These are phyloP conservation scores for Podochytrium sp. DNA, from an alignment of 192 early-diverging fungal genomes.

Conservation along the genomic window DNA sequence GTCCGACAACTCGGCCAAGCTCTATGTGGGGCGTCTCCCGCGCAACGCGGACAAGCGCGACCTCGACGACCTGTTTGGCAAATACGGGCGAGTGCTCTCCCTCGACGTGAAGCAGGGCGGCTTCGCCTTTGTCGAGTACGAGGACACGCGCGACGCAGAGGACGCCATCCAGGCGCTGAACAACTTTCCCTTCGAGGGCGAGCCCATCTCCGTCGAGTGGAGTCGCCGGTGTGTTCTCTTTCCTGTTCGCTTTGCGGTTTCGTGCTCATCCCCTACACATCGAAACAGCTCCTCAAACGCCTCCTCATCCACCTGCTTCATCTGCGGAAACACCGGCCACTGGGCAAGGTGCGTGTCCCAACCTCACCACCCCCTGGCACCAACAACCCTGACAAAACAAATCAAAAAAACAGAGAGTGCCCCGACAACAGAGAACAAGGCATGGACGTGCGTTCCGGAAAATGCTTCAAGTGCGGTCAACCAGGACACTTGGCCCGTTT, in stretches of 20 bases:
- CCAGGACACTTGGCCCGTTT: slow-evolving; percentile 56
- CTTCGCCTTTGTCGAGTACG: slow-evolving; percentile 59
- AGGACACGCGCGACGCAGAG: slow-evolving; percentile 47
- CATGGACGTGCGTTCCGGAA: slow-evolving; percentile 54
- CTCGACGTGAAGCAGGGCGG: slow-evolving; percentile 59
- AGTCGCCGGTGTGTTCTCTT: slow-evolving; percentile 21
- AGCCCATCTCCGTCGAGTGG: slow-evolving; percentile 52
- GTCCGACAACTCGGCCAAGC: too few species aligned
- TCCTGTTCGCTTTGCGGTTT: neutral
- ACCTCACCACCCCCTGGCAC: too few species aligned
- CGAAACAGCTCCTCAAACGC: neutral
- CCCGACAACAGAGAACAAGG: slow-evolving; percentile 54
- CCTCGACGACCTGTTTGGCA: slow-evolving; percentile 52
- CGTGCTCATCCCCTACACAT: neutral
- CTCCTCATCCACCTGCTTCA: slow-evolving; percentile 45
- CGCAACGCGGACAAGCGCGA: slow-evolving; percentile 38
- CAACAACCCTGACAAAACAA: too few species aligned
- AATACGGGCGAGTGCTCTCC: slow-evolving; percentile 15
- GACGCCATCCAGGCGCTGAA: slow-evolving; percentile 52
- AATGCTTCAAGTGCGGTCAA: slow-evolving; percentile 61
- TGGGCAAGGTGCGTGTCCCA: slow-evolving; percentile 47
- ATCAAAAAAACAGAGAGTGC: slow-evolving; percentile 50
- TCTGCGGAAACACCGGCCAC: slow-evolving; percentile 53
- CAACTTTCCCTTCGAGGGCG: slow-evolving; percentile 47
- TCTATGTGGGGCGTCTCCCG: slow-evolving; percentile 55